A percentile compares a stretch with the other conserved stretches of the same genome.
Evolutionary conservation across 192 early-diverging fungal genomes (phyloP).

Genomic region (Jimgerdemannia lactiflua): DNA sequence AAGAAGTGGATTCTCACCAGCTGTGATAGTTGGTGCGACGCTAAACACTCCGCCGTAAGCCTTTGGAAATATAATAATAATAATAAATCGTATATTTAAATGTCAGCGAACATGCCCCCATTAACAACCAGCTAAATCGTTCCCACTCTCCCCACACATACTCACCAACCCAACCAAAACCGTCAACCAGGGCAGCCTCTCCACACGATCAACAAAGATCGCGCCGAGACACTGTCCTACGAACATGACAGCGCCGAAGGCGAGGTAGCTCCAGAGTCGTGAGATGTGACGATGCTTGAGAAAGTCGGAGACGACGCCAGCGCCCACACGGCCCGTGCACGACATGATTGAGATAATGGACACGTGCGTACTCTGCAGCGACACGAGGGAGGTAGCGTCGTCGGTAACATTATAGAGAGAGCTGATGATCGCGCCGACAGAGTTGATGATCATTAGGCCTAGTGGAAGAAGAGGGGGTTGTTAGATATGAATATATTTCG

Average conservation of each 20-base stretch:
- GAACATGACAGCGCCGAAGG: conserved; percentile 27
- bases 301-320: conserved; percentile 38
- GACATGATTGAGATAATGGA: conserved; percentile 40
- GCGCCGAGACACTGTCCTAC: conserved; percentile 31
- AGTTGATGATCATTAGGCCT: conserved; percentile 41
- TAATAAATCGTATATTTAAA: too few species aligned
- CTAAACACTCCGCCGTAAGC: conserved; percentile 37
- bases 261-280: conserved; percentile 32
- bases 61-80: neutral
- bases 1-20: neutral
- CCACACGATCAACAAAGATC: neutral
- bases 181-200: neutral
- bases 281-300: conserved; percentile 19
- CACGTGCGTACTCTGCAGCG: conserved; percentile 37
- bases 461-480: neutral
- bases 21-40: conserved; percentile 5
- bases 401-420: conserved; percentile 24
- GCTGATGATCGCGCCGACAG: conserved; percentile 37
- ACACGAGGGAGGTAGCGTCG: conserved; percentile 17
- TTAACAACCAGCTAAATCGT: conserved; percentile 23
- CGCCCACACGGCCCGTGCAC: conserved; percentile 34
- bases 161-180: conserved; percentile 14
- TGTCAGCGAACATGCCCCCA: too few species aligned
- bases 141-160: conserved; percentile 14
- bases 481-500: too few species aligned